Percentiles rank a stretch among this genome's conserved stretches.
These are phyloP conservation scores for Diplotaxis tenuifolia DNA, from an alignment of 345 rosid species.

Conservation along the genomic window DNA sequence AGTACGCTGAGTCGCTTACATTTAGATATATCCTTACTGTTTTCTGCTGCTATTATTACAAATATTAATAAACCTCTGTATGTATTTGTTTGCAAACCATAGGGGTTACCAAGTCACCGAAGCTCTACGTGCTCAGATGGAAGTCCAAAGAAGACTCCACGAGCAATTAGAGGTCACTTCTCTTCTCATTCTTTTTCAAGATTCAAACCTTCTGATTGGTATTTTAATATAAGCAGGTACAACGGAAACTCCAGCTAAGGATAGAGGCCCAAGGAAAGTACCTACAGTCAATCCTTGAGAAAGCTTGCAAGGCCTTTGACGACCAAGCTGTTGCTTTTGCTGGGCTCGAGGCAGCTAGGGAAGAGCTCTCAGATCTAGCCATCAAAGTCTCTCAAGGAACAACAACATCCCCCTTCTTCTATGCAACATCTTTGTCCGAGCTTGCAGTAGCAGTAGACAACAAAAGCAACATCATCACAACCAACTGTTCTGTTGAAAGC, in stretches of 20 bases:
- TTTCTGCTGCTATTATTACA: no score
- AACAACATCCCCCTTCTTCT: slow-evolving; percentile 30
- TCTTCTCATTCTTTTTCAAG: background rate
- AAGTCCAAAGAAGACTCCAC: slow-evolving; percentile 94
- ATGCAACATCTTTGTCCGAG: slow-evolving; percentile 55
- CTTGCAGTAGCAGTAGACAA: slow-evolving; percentile 64
- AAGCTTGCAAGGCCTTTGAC: slow-evolving; percentile 84
- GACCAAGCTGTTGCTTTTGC: slow-evolving; percentile 68
- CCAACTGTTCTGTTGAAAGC: slow-evolving; percentile 77
- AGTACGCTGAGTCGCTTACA: slow-evolving; percentile 62
- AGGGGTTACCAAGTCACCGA: slow-evolving; percentile 93
- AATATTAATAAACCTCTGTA: no score
- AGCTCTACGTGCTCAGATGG: slow-evolving; percentile 96
- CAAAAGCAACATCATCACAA: slow-evolving; percentile 41
- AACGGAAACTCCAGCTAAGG: slow-evolving; percentile 82
- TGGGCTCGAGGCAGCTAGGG: slow-evolving; percentile 86
- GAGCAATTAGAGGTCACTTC: slow-evolving; percentile 88
- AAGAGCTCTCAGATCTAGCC: slow-evolving; percentile 85
- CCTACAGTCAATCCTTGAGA: slow-evolving; percentile 88
- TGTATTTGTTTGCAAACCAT: slow-evolving; percentile 37
- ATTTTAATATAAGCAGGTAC: slow-evolving; percentile 61
- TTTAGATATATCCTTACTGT: background rate
- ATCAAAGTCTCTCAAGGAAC: slow-evolving; percentile 49
- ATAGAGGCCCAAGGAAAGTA: slow-evolving; percentile 94
- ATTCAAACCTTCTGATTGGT: background rate